Conservation (phyloP, 2,329 filamentous ascomycete species). For the Dactylonectria estremocensis region DNA sequence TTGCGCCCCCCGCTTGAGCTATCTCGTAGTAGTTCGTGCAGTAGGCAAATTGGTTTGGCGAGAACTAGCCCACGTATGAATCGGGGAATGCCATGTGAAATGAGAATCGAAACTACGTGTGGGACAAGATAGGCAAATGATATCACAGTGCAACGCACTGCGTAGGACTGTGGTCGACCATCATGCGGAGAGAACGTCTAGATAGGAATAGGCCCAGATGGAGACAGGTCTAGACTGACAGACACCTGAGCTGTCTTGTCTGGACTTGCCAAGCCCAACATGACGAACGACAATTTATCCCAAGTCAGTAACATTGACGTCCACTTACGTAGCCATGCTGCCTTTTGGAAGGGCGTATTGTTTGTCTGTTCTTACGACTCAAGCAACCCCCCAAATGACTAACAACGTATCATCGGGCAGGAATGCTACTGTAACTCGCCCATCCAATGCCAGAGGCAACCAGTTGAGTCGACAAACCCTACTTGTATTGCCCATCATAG, state of each 20-base stretch:
- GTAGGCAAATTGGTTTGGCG: neutral
- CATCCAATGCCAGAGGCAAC: neutral
- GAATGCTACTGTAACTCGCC: constrained; percentile 19
- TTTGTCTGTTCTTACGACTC: constrained; percentile 19
- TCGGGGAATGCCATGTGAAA: neutral
- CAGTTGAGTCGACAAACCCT: neutral
- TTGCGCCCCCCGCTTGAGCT: constrained; percentile 11
- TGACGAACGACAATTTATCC: neutral
- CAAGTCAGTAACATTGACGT: neutral
- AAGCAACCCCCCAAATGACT: constrained; percentile 6
- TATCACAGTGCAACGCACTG: neutral
- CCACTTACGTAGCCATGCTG: neutral
- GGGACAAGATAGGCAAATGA: neutral
- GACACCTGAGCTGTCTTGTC: neutral
- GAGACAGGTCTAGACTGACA: no score
- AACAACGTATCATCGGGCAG: constrained; percentile 24
- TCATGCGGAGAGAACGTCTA: neutral
- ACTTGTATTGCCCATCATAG: neutral
- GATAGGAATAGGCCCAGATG: no score
- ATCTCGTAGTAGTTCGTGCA: neutral
- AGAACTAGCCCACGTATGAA: neutral
- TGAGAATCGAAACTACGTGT: neutral
- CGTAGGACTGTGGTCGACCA: neutral
- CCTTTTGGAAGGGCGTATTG: neutral
- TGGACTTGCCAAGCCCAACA: neutral